A percentile compares a stretch with the other conserved stretches of the same genome.
Conservation (phyloP, 108 stramenopile genomes). For the Cyclotella distinguenda region DNA sequence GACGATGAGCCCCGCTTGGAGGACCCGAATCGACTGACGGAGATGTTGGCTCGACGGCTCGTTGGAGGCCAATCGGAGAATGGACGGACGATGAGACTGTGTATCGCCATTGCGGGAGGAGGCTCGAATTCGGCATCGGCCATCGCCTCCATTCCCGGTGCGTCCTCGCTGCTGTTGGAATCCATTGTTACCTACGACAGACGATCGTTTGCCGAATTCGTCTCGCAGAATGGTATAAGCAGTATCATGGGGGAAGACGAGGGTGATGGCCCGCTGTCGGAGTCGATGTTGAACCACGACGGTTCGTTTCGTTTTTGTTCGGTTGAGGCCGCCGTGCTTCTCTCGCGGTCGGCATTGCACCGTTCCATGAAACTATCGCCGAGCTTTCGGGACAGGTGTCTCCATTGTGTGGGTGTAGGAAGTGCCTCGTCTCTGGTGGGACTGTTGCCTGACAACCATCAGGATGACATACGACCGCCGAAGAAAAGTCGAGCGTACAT, state of each 20-base stretch:
- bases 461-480: slow-evolving; percentile 9
- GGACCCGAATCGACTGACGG: too few species aligned
- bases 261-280: background rate
- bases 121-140: slow-evolving; percentile 63
- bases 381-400: slow-evolving; percentile 20
- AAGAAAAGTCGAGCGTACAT: slow-evolving; percentile 52
- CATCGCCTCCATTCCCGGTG: slow-evolving; percentile 70
- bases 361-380: slow-evolving; percentile 50
- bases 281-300: slow-evolving; percentile 6
- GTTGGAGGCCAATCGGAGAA: background rate
- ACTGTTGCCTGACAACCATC: background rate
- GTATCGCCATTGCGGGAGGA: slow-evolving; percentile 47
- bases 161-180: slow-evolving; percentile 67
- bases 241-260: background rate
- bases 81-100: slow-evolving; percentile 15
- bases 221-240: slow-evolving; percentile 20
- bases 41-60: background rate
- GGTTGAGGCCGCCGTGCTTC: slow-evolving; percentile 49
- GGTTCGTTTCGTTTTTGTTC: slow-evolving; percentile 51
- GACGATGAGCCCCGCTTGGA: too few species aligned
- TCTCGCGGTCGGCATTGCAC: slow-evolving; percentile 59
- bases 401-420: slow-evolving; percentile 59
- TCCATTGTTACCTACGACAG: slow-evolving; percentile 69
- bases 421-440: slow-evolving; percentile 65
- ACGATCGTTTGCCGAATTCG: slow-evolving; percentile 60